These are phyloP conservation scores for Thielaviopsis euricoi DNA, from an alignment of 2,329 filamentous ascomycete genomes.

Conservation along the genomic window DNA sequence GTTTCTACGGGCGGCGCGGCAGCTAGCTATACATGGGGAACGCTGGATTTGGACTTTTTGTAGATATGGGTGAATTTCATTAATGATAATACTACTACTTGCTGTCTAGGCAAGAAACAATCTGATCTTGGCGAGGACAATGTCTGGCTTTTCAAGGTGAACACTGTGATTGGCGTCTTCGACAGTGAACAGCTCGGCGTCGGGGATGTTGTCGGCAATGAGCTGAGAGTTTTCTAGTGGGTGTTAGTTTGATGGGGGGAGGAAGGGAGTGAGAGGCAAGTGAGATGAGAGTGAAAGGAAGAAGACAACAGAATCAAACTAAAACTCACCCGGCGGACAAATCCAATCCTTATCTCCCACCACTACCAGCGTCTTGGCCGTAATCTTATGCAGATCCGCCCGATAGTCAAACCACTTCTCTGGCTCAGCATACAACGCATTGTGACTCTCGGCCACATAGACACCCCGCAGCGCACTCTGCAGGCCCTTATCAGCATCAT, in stretches of 20 bases:
- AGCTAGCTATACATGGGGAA: neutral
- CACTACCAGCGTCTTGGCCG: slow-evolving; percentile 21
- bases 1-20: neutral
- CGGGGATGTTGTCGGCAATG: slow-evolving; percentile 14
- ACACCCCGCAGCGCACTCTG: slow-evolving; percentile 17
- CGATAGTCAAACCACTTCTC: slow-evolving; percentile 25
- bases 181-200: slow-evolving; percentile 18
- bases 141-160: slow-evolving; percentile 20
- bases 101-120: neutral
- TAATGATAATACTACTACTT: neutral
- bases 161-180: slow-evolving; percentile 21
- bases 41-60: slow-evolving; percentile 1
- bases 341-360: slow-evolving; percentile 25
- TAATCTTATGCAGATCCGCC: slow-evolving; percentile 17
- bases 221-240: neutral
- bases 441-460: slow-evolving; percentile 22
- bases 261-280: neutral
- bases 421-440: slow-evolving; percentile 20
- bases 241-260: neutral
- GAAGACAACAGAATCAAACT: too few relatives aligned
- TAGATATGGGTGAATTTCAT: neutral
- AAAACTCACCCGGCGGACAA: slow-evolving; percentile 20
- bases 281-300: slow-evolving; percentile 15
- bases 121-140: slow-evolving; percentile 17
- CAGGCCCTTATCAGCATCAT: slow-evolving; percentile 20